A percentile compares a stretch with the other conserved stretches of the same genome.
Evolutionary conservation across 768 basidiomycete genomes (phyloP).

Genomic region (Lactarius psammicola): DNA sequence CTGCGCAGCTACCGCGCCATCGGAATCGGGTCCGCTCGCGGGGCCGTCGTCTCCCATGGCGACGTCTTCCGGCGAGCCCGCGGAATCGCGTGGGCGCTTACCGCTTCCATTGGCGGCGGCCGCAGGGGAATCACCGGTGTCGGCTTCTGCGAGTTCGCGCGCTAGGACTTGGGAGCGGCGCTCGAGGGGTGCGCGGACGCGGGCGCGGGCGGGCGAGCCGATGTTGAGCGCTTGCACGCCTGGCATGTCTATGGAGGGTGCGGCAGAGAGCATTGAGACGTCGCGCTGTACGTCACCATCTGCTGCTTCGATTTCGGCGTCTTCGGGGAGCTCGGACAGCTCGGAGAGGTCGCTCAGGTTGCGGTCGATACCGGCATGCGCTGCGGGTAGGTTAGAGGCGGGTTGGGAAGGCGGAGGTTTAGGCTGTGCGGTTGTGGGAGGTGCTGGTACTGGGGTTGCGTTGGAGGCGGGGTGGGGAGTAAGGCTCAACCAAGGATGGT

Average conservation of each 20-base stretch:
- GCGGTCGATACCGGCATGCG: background rate
- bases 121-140: background rate
- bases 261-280: constrained; percentile 24
- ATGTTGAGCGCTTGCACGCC: constrained; percentile 17
- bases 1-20: background rate
- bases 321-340: constrained; percentile 16
- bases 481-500: constrained; percentile 72
- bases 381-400: background rate
- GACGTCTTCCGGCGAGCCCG: constrained; percentile 1
- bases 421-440: background rate
- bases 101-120: background rate
- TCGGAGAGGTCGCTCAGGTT: constrained; percentile 17
- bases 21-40: background rate
- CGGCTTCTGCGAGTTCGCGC: constrained; percentile 20
- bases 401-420: background rate
- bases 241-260: constrained; percentile 17
- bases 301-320: background rate
- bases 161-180: constrained; percentile 27
- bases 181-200: constrained; percentile 16
- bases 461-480: background rate
- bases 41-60: constrained; percentile 12
- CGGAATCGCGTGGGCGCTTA: constrained; percentile 1
- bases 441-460: background rate
- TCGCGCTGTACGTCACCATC: background rate
- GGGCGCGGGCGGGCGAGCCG: background rate